Evolutionary conservation across 805 yeast genomes (phyloP).

Genomic region (Candida sithepensis): DNA sequence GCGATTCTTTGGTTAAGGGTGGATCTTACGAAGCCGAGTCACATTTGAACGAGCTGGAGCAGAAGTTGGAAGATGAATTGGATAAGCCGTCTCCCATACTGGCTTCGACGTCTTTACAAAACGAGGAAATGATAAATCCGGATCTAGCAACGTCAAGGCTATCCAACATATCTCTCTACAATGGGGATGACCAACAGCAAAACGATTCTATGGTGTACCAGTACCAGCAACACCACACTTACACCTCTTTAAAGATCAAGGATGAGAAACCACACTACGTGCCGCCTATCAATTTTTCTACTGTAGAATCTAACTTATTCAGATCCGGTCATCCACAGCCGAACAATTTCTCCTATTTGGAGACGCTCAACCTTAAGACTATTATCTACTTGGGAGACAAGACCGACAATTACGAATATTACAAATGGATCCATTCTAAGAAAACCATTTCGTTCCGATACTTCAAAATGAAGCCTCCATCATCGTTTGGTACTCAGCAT

Average conservation of each 20-base stretch:
- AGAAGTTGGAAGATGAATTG: constrained; percentile 1
- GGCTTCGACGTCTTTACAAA: not conserved
- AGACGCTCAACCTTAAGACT: constrained; percentile 66
- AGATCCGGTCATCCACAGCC: constrained; percentile 94
- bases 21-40: not conserved
- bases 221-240: constrained; percentile 9
- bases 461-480: constrained; percentile 61
- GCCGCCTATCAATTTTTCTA: constrained; percentile 89
- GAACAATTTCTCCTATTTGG: constrained; percentile 74
- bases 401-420: constrained; percentile 60
- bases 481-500: constrained; percentile 52
- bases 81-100: not conserved
- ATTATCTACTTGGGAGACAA: constrained; percentile 83
- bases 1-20: not conserved
- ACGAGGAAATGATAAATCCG: not conserved
- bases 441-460: constrained; percentile 52
- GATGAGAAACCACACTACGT: constrained; percentile 43
- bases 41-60: constrained; percentile 2
- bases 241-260: constrained; percentile 31
- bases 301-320: constrained; percentile 84
- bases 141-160: not conserved
- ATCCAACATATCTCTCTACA: not conserved
- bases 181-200: not conserved
- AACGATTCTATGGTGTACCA: not conserved
- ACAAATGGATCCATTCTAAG: constrained; percentile 54